phyloP scores from a whole-genome alignment of 2,329 filamentous ascomycete species.

The Beauveria varroae region DNA sequence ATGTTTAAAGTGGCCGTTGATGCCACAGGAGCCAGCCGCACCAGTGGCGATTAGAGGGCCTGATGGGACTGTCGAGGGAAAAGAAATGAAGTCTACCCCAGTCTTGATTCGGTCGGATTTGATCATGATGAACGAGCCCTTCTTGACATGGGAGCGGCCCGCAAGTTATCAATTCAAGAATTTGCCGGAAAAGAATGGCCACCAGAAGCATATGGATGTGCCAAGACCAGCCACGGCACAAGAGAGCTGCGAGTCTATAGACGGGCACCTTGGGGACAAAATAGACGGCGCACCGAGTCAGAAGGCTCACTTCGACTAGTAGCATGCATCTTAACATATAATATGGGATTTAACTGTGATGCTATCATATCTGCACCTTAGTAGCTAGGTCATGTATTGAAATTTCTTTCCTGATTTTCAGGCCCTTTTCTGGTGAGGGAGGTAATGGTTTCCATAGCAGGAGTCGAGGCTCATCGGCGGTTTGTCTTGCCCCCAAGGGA shows the following conservation, averaged over 20 bases:
- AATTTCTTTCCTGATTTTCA: too few relatives aligned
- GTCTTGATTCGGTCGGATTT: conserved; percentile 4
- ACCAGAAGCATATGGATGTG: background rate
- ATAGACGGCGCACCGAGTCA: too few relatives aligned
- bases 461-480: too few relatives aligned
- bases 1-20: conserved; percentile 13
- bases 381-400: too few relatives aligned
- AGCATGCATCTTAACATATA: too few relatives aligned
- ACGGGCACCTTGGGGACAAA: background rate
- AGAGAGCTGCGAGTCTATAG: background rate
- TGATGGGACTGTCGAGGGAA: background rate
- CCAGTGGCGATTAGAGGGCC: background rate
- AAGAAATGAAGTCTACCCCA: background rate
- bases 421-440: too few relatives aligned
- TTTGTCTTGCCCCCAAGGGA: too few relatives aligned
- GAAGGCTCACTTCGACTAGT: too few relatives aligned
- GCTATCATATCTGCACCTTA: too few relatives aligned
- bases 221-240: background rate
- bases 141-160: conserved; percentile 4
- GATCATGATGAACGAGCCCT: conserved; percentile 1
- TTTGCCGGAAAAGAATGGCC: background rate
- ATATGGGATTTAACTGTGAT: too few relatives aligned
- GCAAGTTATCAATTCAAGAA: conserved; percentile 4
- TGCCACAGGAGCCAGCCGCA: conserved; percentile 11
- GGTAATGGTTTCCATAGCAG: too few relatives aligned